phyloP scores from a whole-genome alignment of 345 rosid genomes.

The Moricandia arvensis region DNA sequence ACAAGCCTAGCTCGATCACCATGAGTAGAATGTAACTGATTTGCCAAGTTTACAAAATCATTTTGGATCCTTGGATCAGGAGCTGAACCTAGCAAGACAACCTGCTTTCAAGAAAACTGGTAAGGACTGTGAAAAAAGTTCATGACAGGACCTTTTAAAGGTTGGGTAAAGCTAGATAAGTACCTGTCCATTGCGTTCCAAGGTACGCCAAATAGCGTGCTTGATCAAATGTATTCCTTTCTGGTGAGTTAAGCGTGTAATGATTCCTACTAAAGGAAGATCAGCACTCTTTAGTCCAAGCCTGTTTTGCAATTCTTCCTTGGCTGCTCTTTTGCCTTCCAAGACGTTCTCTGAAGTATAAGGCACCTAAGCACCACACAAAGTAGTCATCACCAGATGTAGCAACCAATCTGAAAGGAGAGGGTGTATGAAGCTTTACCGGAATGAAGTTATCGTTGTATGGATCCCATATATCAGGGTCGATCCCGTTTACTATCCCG shows the following conservation, averaged over 20 bases:
- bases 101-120: slow-evolving; percentile 46
- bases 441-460: slow-evolving; percentile 76
- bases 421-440: slow-evolving; percentile 44
- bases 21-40: slow-evolving; percentile 69
- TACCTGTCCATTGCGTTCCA: slow-evolving; percentile 90
- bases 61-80: slow-evolving; percentile 95
- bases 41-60: slow-evolving; percentile 81
- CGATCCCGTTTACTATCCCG: slow-evolving; percentile 91
- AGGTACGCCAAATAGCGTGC: slow-evolving; percentile 76
- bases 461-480: slow-evolving; percentile 97
- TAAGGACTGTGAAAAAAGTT: slow-evolving; percentile 11
- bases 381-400: slow-evolving; percentile 6
- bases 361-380: slow-evolving; percentile 48
- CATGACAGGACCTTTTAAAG: not conserved
- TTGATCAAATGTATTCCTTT: slow-evolving; percentile 95
- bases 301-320: slow-evolving; percentile 72
- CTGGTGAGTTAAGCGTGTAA: slow-evolving; percentile 89
- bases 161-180: not conserved
- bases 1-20: slow-evolving; percentile 70
- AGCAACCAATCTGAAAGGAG: not conserved
- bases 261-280: slow-evolving; percentile 76
- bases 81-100: slow-evolving; percentile 90
- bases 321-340: slow-evolving; percentile 92
- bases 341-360: slow-evolving; percentile 75
- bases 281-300: slow-evolving; percentile 62